Evolutionary conservation across 2,329 filamentous ascomycete genomes (phyloP), one percentile per base, ranked within the genome.

Genomic region (Paecilomyces dactylethromorphus): DNA sequence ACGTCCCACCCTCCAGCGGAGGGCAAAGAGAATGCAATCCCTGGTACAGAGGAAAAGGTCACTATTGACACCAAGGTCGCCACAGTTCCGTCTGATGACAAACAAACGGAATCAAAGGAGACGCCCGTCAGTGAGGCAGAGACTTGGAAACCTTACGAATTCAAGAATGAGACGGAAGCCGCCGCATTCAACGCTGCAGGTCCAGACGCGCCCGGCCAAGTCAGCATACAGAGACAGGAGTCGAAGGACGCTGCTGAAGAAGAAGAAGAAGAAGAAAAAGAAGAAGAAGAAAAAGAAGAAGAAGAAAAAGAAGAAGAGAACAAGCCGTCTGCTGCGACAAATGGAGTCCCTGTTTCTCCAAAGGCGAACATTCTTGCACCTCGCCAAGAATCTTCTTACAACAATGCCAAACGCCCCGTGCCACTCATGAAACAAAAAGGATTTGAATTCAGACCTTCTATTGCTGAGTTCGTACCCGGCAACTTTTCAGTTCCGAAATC

Each of bases 351-450:
- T 33, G 50, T 57, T 26, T 55, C 56, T 18, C 22, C 51, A 31
- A 52, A 60, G 33, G 51, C 18, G 10, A n/a, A 56, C 8, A 59
- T 55, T 62, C n/a, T 58, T 59, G 59, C 68, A 58, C 60, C 64
- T 55, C 39, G 55, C 35, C 56, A 66, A 15, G 63, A 65, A 54
- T 22, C 59, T 32, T 60, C 67, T 18, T 29, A 52, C n/a, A 65
- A 68, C 57, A 62, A 60, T 53, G 62, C 57, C 45, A 73, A 71
- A 68, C 79, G 79, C 64, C 82, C 81, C 64, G 85, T 85, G 3
- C 78, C 92, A 24, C 92, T 90, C 35, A 87, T 89, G 3, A 81
- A 85, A 15, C 89, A 90, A 0, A 85, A 84, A 66, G 82, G 88
- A 0, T 95, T 94, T 69, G 82, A 81, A 58, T 81, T 78, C 65